These are phyloP conservation scores for Leonotis leonurus DNA, from an alignment of 257 asterid genomes.

Conservation along the genomic window DNA sequence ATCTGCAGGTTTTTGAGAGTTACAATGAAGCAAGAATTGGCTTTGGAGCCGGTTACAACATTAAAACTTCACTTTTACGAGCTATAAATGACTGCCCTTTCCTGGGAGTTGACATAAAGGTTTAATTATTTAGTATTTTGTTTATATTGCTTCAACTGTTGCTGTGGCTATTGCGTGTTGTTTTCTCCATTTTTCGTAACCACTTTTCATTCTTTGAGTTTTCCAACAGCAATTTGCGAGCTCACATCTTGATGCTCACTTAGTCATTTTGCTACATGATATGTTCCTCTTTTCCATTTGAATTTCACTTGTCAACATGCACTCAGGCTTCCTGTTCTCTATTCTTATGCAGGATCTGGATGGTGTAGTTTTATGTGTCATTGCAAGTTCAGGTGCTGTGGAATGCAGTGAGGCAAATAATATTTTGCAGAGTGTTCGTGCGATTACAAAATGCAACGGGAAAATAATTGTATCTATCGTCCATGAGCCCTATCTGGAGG, in stretches of 20 bases:
- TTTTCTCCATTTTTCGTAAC: neutral
- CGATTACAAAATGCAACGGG: slow-evolving; percentile 43
- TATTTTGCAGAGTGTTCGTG: slow-evolving; percentile 44
- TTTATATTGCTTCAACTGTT: slow-evolving; percentile 8
- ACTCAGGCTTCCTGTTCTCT: slow-evolving; percentile 14
- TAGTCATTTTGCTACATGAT: neutral
- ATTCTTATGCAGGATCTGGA: slow-evolving; percentile 46
- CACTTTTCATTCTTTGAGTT: neutral
- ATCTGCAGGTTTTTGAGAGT: slow-evolving; percentile 56
- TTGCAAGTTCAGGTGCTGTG: slow-evolving; percentile 64
- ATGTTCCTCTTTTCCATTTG: slow-evolving; percentile 8
- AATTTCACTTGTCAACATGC: slow-evolving; percentile 8
- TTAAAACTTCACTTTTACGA: slow-evolving; percentile 55
- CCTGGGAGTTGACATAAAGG: slow-evolving; percentile 65
- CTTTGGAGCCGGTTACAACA: slow-evolving; percentile 70
- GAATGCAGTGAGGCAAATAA: slow-evolving; percentile 37
- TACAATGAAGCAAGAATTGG: slow-evolving; percentile 69
- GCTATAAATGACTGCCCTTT: slow-evolving; percentile 84
- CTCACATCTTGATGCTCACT: neutral
- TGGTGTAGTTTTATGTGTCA: slow-evolving; percentile 64
- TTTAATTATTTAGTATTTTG: slow-evolving; percentile 7
- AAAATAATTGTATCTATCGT: slow-evolving; percentile 49
- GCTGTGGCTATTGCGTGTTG: neutral
- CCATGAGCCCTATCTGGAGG: slow-evolving; percentile 51
- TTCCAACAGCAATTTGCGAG: neutral